Evolutionary conservation across 345 rosid species (phyloP).

Genomic region (Acer saccharum): DNA sequence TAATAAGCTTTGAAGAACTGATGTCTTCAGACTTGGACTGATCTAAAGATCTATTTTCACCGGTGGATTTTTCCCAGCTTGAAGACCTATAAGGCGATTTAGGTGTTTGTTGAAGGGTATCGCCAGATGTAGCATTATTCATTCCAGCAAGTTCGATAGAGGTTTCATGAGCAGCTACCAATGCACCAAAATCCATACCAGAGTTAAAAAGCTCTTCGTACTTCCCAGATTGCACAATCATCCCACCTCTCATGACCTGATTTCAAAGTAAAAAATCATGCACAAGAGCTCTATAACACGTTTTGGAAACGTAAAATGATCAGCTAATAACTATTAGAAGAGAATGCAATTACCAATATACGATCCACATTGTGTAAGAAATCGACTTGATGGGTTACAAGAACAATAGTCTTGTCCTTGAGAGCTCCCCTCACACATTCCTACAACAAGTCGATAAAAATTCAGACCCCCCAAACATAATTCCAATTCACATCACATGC

Average conservation of each 20-base stretch:
- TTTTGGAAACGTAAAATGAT: neutral
- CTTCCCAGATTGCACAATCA: constrained; percentile 81
- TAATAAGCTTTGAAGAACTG: constrained; percentile 69
- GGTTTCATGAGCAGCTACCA: constrained; percentile 82
- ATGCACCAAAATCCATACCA: constrained; percentile 71
- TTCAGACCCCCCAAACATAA: neutral
- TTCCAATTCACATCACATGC: neutral
- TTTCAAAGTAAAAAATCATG: constrained; percentile 3
- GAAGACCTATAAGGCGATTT: constrained; percentile 35
- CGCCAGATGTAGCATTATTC: constrained; percentile 23
- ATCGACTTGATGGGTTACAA: constrained; percentile 94
- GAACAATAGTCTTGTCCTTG: constrained; percentile 70
- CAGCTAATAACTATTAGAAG: neutral
- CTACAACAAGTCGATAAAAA: constrained; percentile 33
- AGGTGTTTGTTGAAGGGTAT: constrained; percentile 38
- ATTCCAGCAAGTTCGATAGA: constrained; percentile 81
- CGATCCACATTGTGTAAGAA: constrained; percentile 82
- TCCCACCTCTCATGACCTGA: constrained; percentile 92
- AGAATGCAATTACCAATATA: constrained; percentile 52
- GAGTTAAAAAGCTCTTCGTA: constrained; percentile 56
- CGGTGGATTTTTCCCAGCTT: constrained; percentile 43
- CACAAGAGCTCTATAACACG: neutral
- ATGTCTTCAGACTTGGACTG: constrained; percentile 36
- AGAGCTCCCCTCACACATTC: constrained; percentile 88
- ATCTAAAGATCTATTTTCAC: constrained; percentile 46